These are phyloP conservation scores for Rhodotorula diobovata DNA, from an alignment of 768 basidiomycete species.

Conservation along the genomic window DNA sequence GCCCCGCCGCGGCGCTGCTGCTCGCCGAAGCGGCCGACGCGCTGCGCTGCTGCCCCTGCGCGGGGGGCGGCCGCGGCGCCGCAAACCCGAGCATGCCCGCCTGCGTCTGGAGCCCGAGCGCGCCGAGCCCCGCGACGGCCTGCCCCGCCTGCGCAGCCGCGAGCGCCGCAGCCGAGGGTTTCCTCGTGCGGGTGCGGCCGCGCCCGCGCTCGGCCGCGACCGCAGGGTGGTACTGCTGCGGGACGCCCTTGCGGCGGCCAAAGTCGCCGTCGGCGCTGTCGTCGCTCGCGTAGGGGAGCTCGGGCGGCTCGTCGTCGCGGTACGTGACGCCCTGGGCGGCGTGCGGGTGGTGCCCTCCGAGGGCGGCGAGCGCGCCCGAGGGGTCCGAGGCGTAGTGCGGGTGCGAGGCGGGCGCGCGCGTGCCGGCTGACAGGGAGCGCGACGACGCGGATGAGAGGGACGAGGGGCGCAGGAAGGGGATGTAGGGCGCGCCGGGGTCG, in stretches of 20 bases:
- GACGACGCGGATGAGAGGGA: background rate
- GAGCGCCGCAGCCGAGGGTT: background rate
- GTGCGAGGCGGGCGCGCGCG: background rate
- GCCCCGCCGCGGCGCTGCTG: background rate
- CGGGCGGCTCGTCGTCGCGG: background rate
- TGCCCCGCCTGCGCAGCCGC: background rate
- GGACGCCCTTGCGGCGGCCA: background rate
- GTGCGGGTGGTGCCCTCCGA: too few relatives aligned
- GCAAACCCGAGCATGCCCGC: background rate
- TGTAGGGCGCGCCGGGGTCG: constrained; percentile 10
- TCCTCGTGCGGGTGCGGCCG: background rate
- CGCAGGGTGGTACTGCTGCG: background rate
- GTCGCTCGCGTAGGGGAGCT: background rate
- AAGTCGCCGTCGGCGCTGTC: constrained; percentile 1
- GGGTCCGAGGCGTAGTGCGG: background rate
- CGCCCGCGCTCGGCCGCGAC: background rate
- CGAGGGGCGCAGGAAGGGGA: background rate
- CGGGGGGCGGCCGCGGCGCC: background rate
- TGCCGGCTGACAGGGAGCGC: background rate
- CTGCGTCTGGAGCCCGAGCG: too few relatives aligned
- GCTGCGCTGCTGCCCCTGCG: background rate
- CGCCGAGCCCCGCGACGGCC: background rate
- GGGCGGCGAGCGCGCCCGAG: background rate
- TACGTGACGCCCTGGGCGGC: background rate
- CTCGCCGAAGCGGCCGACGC: background rate